phyloP scores from a whole-genome alignment of 768 basidiomycete species.

The Butyriboletus loyo region DNA sequence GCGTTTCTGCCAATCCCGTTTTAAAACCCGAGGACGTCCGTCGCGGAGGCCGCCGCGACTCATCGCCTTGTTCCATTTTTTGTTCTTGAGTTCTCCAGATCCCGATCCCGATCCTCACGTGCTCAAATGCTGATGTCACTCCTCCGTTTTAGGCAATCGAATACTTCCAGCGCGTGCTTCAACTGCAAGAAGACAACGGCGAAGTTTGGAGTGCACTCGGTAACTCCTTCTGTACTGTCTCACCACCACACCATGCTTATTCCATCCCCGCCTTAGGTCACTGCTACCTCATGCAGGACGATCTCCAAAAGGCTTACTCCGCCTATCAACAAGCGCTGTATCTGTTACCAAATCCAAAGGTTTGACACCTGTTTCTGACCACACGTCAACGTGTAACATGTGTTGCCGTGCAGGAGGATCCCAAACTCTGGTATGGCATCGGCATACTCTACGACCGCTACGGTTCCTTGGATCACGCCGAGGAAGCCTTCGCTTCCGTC shows the following conservation, averaged over 20 bases:
- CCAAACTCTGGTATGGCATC: constrained; percentile 99
- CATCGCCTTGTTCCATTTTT: constrained; percentile 16
- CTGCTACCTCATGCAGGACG: constrained; percentile 99
- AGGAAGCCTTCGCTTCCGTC: constrained; percentile 96
- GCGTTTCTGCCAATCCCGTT: constrained; percentile 30
- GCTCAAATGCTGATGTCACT: constrained; percentile 30
- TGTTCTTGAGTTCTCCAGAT: constrained; percentile 14
- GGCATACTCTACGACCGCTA: constrained; percentile 99
- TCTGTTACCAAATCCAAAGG: constrained; percentile 93
- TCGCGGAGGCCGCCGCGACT: constrained; percentile 21
- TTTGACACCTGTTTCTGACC: constrained; percentile 27
- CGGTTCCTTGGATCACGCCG: constrained; percentile 96
- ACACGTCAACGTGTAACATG: constrained; percentile 6
- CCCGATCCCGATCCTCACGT: constrained; percentile 31
- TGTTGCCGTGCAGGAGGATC: constrained; percentile 65
- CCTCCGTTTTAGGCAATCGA: constrained; percentile 74
- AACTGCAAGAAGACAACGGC: constrained; percentile 92
- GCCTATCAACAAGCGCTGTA: constrained; percentile 99
- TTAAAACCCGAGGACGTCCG: constrained; percentile 34
- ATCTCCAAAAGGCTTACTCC: constrained; percentile 96
- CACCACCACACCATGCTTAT: constrained; percentile 12
- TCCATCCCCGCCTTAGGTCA: constrained; percentile 55
- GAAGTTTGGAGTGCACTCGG: constrained; percentile 98
- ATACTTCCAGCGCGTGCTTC: constrained; percentile 90
- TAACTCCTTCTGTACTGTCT: constrained; percentile 34